Evolutionary conservation across 306 rosid genomes (phyloP).

Genomic region (Trifolium subterraneum): DNA sequence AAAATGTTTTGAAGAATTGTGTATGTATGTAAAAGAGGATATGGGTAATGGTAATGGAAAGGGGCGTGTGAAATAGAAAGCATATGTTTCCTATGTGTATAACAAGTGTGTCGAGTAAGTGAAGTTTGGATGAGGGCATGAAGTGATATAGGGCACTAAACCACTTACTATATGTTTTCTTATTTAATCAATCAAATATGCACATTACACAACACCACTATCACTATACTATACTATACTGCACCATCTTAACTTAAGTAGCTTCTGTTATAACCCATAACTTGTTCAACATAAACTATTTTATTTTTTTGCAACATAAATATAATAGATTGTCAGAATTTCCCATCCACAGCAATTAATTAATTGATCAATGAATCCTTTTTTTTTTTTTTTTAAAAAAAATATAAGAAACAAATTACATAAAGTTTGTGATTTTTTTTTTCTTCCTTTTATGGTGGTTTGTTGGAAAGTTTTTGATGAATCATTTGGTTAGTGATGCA

Average conservation of each 20-base stretch:
- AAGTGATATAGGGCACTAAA: conserved; percentile 46
- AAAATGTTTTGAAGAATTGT: conserved; percentile 58
- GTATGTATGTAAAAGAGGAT: conserved; percentile 44
- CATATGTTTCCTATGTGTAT: conserved; percentile 73
- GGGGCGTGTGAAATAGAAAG: conserved; percentile 60
- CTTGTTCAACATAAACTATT: conserved; percentile 42
- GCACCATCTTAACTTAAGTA: conserved; percentile 45
- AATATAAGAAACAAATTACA: not conserved
- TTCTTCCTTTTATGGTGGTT: conserved; percentile 6
- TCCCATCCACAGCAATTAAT: conserved; percentile 44
- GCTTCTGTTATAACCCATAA: conserved; percentile 49
- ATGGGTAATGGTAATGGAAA: conserved; percentile 62
- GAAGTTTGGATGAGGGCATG: conserved; percentile 60
- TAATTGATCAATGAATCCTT: not conserved
- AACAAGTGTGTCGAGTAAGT: conserved; percentile 68
- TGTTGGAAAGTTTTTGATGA: conserved; percentile 28
- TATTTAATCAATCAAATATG: conserved; percentile 68
- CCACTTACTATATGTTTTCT: conserved; percentile 58
- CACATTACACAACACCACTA: conserved; percentile 61
- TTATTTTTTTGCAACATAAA: not conserved
- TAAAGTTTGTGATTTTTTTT: not conserved
- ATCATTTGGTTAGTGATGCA: conserved; percentile 41
- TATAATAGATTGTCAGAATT: conserved; percentile 35
- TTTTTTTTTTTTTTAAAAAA: not conserved
- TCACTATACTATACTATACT: conserved; percentile 25